A percentile compares a stretch with the other conserved stretches of the same genome.
Conservation (phyloP, 176 grass and related monocot genomes). For the Dendrocalamus sinicus region DNA sequence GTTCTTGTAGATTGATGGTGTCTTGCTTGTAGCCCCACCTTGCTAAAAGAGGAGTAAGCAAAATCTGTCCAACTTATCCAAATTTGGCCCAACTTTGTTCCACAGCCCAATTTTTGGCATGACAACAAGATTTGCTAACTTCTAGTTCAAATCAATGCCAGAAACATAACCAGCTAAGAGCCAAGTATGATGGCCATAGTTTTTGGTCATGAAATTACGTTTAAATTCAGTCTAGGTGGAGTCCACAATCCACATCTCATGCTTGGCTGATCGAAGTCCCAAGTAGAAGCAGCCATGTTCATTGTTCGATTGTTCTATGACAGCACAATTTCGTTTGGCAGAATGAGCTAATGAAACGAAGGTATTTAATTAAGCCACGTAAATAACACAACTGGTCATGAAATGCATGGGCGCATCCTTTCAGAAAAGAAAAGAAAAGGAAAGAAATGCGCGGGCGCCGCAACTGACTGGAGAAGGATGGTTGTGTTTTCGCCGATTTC, state of each 20-base stretch:
- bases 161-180: neutral
- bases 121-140: neutral
- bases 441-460: neutral
- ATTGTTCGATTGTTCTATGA: too few relatives aligned
- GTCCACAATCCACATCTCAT: too few relatives aligned
- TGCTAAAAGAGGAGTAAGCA: conserved; percentile 7
- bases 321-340: too few relatives aligned
- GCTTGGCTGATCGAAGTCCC: too few relatives aligned
- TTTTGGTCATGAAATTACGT: too few relatives aligned
- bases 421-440: neutral
- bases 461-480: neutral
- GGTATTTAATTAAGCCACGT: too few relatives aligned
- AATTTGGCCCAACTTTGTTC: neutral
- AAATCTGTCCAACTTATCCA: neutral
- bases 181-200: neutral
- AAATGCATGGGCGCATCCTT: neutral
- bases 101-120: neutral
- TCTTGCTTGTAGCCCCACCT: conserved; percentile 14
- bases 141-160: neutral
- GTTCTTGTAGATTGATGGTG: neutral
- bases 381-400: neutral
- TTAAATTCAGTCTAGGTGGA: too few relatives aligned
- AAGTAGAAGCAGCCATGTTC: too few relatives aligned
- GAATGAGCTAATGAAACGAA: too few relatives aligned
- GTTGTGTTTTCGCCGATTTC: neutral